A percentile compares a stretch with the other conserved stretches of the same genome.
Conservation (phyloP, 2,329 filamentous ascomycete species). For the Monilinia polystroma region DNA sequence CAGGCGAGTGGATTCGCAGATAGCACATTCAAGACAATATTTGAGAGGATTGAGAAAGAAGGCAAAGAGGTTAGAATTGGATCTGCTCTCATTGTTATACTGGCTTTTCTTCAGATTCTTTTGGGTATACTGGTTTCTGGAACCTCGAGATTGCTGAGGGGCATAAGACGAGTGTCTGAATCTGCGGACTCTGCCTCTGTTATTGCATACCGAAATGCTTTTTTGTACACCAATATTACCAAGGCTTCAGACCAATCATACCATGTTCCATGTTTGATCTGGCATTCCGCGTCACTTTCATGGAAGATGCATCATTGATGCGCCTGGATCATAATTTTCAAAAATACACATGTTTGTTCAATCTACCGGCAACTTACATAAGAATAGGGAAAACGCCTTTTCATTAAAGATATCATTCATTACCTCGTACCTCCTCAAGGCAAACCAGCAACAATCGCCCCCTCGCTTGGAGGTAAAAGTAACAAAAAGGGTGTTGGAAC, state of each 20-base stretch:
- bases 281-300: neutral
- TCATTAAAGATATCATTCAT: slow-evolving; percentile 97
- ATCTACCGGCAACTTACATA: slow-evolving; percentile 19
- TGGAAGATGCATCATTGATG: neutral
- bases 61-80: slow-evolving; percentile 55
- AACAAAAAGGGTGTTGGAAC: slow-evolving; percentile 40
- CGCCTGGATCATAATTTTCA: neutral
- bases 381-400: slow-evolving; percentile 66
- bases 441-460: slow-evolving; percentile 68
- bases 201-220: neutral
- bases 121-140: neutral
- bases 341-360: neutral
- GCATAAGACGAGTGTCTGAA: slow-evolving; percentile 17
- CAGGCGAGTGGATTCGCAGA: slow-evolving; percentile 63
- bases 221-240: neutral
- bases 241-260: neutral
- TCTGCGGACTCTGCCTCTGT: neutral
- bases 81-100: slow-evolving; percentile 23
- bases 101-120: neutral
- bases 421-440: slow-evolving; percentile 79
- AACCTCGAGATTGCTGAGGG: neutral
- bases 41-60: slow-evolving; percentile 72
- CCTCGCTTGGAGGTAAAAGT: slow-evolving; percentile 58
- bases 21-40: slow-evolving; percentile 73
- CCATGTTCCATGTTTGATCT: neutral